These are phyloP conservation scores for Aquilaria sinensis DNA, from an alignment of 345 rosid genomes.

Conservation along the genomic window DNA sequence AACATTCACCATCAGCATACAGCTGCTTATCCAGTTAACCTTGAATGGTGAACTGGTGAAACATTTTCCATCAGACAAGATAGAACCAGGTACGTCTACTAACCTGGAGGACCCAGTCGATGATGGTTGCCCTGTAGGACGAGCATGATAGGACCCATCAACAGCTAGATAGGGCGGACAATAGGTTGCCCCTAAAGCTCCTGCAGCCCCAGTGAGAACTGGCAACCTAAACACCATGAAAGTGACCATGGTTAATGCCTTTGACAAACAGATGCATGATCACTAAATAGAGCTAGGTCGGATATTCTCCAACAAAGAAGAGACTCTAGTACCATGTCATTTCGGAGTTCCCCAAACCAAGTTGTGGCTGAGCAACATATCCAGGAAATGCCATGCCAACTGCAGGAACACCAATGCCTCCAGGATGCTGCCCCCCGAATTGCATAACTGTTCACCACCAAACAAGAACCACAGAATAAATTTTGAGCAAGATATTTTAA, in stretches of 20 bases:
- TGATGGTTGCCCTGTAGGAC: constrained; percentile 47
- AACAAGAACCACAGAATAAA: constrained; percentile 3
- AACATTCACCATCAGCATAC: too few relatives aligned
- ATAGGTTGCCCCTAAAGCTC: constrained; percentile 71
- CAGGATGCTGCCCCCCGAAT: constrained; percentile 86
- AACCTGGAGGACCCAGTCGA: constrained; percentile 58
- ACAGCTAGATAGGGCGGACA: constrained; percentile 68
- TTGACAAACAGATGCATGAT: too few relatives aligned
- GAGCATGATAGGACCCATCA: constrained; percentile 69
- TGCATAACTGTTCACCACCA: constrained; percentile 65
- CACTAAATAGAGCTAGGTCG: neutral
- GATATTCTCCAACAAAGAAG: constrained; percentile 1
- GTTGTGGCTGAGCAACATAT: constrained; percentile 76
- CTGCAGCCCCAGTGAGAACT: constrained; percentile 72
- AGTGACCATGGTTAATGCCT: neutral
- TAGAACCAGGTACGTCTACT: neutral
- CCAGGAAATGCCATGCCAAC: constrained; percentile 98
- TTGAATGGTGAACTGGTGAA: too few relatives aligned
- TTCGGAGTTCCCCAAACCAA: constrained; percentile 82
- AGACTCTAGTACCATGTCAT: constrained; percentile 73
- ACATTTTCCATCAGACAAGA: too few relatives aligned
- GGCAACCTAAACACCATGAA: constrained; percentile 63
- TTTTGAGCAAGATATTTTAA: neutral
- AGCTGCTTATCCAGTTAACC: too few relatives aligned
- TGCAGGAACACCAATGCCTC: constrained; percentile 78